phyloP scores from a whole-genome alignment of 2,329 filamentous ascomycete species.

The Aspergillus glaucus region DNA sequence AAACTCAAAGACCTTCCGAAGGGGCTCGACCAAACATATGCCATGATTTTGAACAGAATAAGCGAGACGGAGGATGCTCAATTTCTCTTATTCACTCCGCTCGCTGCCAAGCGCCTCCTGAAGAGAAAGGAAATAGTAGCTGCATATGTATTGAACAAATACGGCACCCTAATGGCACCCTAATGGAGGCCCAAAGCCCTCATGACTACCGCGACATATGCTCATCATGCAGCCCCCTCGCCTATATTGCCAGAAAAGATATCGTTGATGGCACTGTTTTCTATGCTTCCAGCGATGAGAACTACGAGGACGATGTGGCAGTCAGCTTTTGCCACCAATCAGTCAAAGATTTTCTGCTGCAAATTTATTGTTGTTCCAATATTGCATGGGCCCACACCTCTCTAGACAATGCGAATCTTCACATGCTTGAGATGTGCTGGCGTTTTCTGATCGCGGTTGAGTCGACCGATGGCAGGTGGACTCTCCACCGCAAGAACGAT shows the following conservation, averaged over 20 bases:
- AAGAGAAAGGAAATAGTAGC: not conserved
- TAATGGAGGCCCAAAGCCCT: not conserved
- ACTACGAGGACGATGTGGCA: not conserved
- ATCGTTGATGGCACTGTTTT: too few relatives aligned
- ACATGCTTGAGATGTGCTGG: not conserved
- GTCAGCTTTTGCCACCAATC: not conserved
- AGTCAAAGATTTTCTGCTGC: not conserved
- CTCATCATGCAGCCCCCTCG: not conserved
- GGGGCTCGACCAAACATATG: not conserved
- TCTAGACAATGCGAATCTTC: not conserved
- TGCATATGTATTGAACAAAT: not conserved
- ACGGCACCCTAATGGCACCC: not conserved
- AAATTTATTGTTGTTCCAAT: not conserved
- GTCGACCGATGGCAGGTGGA: not conserved
- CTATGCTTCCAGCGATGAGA: too few relatives aligned
- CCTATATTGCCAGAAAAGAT: not conserved
- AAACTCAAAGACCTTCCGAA: not conserved
- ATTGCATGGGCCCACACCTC: not conserved
- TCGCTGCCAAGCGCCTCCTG: not conserved
- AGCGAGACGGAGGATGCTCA: not conserved
- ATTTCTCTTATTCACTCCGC: not conserved
- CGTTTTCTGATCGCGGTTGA: not conserved
- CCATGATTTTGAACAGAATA: not conserved
- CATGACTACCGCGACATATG: not conserved
- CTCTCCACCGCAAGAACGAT: not conserved